These are phyloP conservation scores for Aphanoascus verrucosus DNA, from an alignment of 2,329 filamentous ascomycete genomes.

Conservation along the genomic window DNA sequence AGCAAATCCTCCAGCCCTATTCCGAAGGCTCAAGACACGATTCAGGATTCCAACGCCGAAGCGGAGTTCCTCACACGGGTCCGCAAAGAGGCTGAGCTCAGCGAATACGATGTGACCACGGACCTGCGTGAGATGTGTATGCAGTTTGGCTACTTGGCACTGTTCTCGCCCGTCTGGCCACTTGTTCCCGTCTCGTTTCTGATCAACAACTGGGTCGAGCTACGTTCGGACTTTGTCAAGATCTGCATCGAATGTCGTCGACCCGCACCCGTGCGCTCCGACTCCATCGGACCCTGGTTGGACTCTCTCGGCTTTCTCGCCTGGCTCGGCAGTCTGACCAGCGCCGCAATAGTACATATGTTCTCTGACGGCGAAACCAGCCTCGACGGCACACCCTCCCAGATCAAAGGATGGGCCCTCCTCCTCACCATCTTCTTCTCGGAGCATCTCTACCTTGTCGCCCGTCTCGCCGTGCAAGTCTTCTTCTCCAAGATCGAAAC, in stretches of 20 bases:
- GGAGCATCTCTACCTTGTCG: constrained; percentile 79
- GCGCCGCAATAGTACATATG: constrained; percentile 77
- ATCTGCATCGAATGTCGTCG: constrained; percentile 82
- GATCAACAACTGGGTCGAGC: constrained; percentile 91
- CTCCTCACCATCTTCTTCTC: constrained; percentile 72
- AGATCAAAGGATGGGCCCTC: constrained; percentile 68
- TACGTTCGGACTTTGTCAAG: constrained; percentile 87
- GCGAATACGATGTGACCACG: constrained; percentile 74
- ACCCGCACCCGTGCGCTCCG: constrained; percentile 77
- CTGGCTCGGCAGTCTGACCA: constrained; percentile 84
- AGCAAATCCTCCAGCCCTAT: constrained; percentile 22
- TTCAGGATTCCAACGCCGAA: constrained; percentile 65
- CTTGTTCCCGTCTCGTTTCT: constrained; percentile 82
- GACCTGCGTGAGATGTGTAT: constrained; percentile 93
- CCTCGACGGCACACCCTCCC: constrained; percentile 34
- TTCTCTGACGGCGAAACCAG: constrained; percentile 50
- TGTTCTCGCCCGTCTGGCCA: constrained; percentile 93
- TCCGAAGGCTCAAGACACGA: constrained; percentile 37
- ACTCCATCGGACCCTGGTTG: constrained; percentile 91
- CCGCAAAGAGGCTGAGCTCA: constrained; percentile 69
- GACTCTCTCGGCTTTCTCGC: constrained; percentile 77
- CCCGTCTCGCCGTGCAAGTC: constrained; percentile 60
- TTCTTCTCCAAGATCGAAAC: constrained; percentile 73
- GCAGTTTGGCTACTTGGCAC: constrained; percentile 75
- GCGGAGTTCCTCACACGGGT: constrained; percentile 69